Base-by-base conservation (phyloP, 129 eudicot species). In the Flaveria trinervia region DNA sequence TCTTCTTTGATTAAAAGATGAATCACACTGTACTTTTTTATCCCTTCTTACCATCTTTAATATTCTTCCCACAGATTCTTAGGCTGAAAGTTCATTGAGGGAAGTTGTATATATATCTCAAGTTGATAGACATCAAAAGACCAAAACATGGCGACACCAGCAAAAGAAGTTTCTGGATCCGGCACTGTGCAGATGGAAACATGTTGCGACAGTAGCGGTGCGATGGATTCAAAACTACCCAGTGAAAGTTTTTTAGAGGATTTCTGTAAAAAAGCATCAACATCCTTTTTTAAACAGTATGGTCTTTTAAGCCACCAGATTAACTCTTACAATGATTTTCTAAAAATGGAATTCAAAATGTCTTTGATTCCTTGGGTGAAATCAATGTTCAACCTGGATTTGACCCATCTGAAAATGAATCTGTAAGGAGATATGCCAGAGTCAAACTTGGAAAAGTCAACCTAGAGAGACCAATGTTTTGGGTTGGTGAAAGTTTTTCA, bases 241-340 rank as follows among this genome's bases (percentile, higher is more conserved):
- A 86, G 81, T 7, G 86, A 86, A 69, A 79, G 69, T 0, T 52
- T 66, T 75, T 41, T 93, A 68, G 87, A 74, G 33, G 81, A 30
- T 2, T 87, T 90, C 72, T 85, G 92, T 75, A 88, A 78, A 55
- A 83, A 90, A 68, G 89, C 96, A 20, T 78, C 96, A n/a, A 77
- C 68, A 2, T 81, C 89, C 15, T 93, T 93, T 77, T 93, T 88
- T 65, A 81, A 77, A 36, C 86, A 90, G 65, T 81, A 90, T 61
- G 98, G 98, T 11, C 80, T 92, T 61, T 72, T 92, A 28, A 88
- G 90, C 80, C 98, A 92, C 81, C 98, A 92, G 71, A 84, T 92
- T 18, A 86, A 90, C 82, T 90, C 98, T 4, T 93, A 90, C 79
- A 93, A 93, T 36, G 89, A 88, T 22, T 93, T 90, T 65, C 51